These are phyloP conservation scores for Umbelopsis sp. DNA, from an alignment of 192 early-diverging fungal species.

Conservation along the genomic window DNA sequence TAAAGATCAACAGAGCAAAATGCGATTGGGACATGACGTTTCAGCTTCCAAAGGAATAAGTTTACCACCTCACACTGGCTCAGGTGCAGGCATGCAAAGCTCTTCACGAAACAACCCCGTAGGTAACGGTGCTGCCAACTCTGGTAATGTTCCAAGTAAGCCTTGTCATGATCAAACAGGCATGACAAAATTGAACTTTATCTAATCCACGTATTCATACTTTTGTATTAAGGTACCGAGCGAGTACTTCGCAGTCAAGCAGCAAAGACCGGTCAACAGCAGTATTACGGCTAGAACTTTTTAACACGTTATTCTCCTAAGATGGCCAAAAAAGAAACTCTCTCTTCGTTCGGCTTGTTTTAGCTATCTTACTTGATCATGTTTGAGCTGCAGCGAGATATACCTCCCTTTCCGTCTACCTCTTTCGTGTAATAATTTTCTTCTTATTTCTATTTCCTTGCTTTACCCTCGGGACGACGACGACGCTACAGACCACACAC, in stretches of 20 bases:
- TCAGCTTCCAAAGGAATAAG: neutral
- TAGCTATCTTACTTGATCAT: neutral
- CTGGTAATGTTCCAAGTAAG: conserved; percentile 9
- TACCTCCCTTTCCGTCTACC: neutral
- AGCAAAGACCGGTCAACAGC: neutral
- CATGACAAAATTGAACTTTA: neutral
- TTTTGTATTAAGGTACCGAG: neutral
- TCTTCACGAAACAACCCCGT: conserved; percentile 9
- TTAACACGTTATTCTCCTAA: neutral
- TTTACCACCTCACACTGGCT: neutral
- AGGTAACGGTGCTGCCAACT: neutral
- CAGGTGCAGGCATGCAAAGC: conserved; percentile 2
- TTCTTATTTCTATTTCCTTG: neutral
- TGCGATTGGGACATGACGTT: conserved; percentile 4
- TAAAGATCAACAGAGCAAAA: neutral
- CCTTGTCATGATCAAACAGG: neutral
- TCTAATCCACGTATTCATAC: neutral
- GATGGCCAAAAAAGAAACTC: neutral
- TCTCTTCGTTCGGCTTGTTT: neutral
- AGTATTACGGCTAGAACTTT: conserved; percentile 1
- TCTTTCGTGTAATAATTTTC: conserved; percentile 23
- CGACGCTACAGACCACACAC: neutral
- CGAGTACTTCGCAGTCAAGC: conserved; percentile 20
- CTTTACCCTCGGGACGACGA: neutral
- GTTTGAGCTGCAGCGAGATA: conserved; percentile 21